phyloP scores from a whole-genome alignment of 2,329 filamentous ascomycete genomes.

The Aphanocladium album region DNA sequence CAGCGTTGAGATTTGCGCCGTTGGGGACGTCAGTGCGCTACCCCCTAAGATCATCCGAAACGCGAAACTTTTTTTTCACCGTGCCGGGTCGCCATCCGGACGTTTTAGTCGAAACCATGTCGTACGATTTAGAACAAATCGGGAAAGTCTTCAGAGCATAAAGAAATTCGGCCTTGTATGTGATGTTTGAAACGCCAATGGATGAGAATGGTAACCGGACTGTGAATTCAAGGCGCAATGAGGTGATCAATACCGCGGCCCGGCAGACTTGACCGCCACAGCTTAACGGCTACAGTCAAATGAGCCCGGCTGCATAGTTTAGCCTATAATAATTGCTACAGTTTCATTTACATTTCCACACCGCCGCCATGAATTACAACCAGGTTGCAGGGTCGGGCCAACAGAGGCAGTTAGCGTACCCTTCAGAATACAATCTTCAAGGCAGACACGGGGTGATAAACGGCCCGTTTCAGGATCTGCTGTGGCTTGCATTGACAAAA shows the following conservation, averaged over 20 bases:
- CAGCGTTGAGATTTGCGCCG: too few species aligned
- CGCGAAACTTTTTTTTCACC: not conserved
- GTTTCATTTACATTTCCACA: too few species aligned
- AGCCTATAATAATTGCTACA: too few species aligned
- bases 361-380: too few species aligned
- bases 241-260: too few species aligned
- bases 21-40: not conserved
- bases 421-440: not conserved
- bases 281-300: too few species aligned
- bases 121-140: not conserved
- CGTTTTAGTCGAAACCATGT: not conserved
- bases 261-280: too few species aligned
- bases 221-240: too few species aligned
- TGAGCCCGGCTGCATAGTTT: too few species aligned
- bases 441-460: not conserved
- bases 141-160: not conserved
- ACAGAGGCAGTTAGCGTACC: not conserved
- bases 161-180: too few species aligned
- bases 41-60: not conserved
- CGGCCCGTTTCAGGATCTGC: not conserved
- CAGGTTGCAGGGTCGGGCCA: not conserved
- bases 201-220: too few species aligned
- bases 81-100: not conserved
- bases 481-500: slow-evolving; percentile 3
- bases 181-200: not conserved